phyloP scores from a whole-genome alignment of 768 basidiomycete species.

The Antrodiella citrinella region DNA sequence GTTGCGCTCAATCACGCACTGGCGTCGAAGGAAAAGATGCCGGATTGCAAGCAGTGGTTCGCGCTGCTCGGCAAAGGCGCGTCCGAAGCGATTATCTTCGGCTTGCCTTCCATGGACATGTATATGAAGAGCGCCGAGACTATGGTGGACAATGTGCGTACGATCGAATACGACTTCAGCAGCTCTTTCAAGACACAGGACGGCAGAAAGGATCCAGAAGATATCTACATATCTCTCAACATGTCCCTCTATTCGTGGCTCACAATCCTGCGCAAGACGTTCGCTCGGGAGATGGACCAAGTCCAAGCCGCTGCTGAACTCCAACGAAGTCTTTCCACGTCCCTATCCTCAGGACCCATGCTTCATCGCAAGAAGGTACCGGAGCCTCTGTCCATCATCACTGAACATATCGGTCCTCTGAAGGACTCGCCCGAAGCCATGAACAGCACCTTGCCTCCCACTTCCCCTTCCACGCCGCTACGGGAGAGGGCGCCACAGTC shows the following conservation, averaged over 20 bases:
- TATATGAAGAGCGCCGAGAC: conserved; percentile 68
- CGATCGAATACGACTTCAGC: conserved; percentile 62
- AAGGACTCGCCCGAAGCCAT: neutral
- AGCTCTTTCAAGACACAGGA: conserved; percentile 54
- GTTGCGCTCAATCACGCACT: conserved; percentile 50
- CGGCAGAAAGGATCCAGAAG: conserved; percentile 45
- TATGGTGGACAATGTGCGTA: conserved; percentile 28
- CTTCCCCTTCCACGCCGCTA: neutral
- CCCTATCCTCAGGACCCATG: neutral
- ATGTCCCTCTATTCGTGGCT: conserved; percentile 78
- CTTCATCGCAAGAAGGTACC: conserved; percentile 2
- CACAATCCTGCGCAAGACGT: conserved; percentile 65
- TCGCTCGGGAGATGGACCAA: conserved; percentile 73
- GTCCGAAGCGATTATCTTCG: conserved; percentile 66
- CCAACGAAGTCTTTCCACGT: conserved; percentile 19
- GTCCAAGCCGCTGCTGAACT: conserved; percentile 51
- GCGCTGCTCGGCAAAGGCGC: conserved; percentile 50
- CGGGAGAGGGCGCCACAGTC: neutral
- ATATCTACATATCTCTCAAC: conserved; percentile 83
- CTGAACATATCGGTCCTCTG: neutral
- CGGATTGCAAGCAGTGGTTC: conserved; percentile 52
- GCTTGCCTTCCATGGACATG: conserved; percentile 76
- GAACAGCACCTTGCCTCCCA: neutral
- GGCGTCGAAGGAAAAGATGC: conserved; percentile 28
- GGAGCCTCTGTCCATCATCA: conserved; percentile 2